Percentiles rank a stretch among this genome's conserved stretches.
Conservation (phyloP, 2,329 filamentous ascomycete genomes). For the Trichoderma brevicompactum region DNA sequence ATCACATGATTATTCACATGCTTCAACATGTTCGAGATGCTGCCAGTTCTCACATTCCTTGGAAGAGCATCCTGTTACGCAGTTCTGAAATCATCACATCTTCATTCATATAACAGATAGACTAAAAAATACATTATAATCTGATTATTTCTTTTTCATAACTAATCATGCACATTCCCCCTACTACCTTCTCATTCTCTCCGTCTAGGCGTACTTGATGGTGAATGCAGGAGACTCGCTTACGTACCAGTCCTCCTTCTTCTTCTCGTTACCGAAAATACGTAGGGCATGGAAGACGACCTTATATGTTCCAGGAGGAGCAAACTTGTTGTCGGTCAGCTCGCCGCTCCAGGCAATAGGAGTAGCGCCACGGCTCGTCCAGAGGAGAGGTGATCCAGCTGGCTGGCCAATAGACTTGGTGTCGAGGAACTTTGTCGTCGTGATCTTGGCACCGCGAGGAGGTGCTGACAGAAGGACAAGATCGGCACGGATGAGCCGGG, state of each 20-base stretch:
- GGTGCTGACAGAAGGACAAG: constrained; percentile 47
- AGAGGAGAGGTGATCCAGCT: constrained; percentile 48
- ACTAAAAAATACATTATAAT: background rate
- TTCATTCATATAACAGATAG: too few relatives aligned
- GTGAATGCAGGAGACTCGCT: constrained; percentile 48
- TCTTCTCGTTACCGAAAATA: constrained; percentile 54
- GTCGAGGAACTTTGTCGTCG: constrained; percentile 43
- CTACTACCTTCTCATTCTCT: background rate
- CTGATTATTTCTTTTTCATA: background rate
- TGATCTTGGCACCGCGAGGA: constrained; percentile 33
- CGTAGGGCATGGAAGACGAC: constrained; percentile 54
- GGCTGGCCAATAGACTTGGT: constrained; percentile 50
- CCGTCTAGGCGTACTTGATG: constrained; percentile 46
- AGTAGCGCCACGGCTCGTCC: constrained; percentile 36
- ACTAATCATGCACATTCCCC: background rate
- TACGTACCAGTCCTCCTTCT: constrained; percentile 53
- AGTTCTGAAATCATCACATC: too few relatives aligned
- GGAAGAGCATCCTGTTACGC: too few relatives aligned
- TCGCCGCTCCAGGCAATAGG: constrained; percentile 50
- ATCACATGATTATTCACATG: constrained; percentile 17
- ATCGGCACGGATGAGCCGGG: constrained; percentile 49
- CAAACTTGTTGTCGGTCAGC: constrained; percentile 53
- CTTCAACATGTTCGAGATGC: background rate
- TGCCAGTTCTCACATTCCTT: too few relatives aligned
- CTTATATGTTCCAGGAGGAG: constrained; percentile 55